phyloP scores from a whole-genome alignment of 345 rosid genomes.

The Ricinus communis region DNA sequence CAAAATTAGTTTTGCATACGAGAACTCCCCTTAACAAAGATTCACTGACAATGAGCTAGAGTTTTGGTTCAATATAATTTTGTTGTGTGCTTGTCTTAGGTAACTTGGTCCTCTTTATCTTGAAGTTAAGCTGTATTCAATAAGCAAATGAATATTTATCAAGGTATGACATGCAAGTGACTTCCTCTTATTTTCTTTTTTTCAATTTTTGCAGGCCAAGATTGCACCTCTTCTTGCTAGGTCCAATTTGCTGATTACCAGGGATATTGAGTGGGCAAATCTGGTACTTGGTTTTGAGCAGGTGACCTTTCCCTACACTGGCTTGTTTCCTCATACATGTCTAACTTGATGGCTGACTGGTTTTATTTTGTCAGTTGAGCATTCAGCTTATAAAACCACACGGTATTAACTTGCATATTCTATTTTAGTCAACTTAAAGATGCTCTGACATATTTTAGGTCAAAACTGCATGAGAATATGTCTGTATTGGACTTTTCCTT shows the following conservation, averaged over 20 bases:
- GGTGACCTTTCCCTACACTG: slow-evolving; percentile 36
- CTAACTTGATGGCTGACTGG: not conserved
- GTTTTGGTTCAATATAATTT: no score
- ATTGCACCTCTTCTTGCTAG: slow-evolving; percentile 90
- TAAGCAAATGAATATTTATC: not conserved
- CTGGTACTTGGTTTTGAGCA: slow-evolving; percentile 95
- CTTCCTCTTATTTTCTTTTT: slow-evolving; percentile 1
- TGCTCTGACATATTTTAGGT: no score
- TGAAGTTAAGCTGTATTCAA: not conserved
- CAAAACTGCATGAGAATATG: no score
- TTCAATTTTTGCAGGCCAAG: slow-evolving; percentile 40
- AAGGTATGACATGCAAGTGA: not conserved
- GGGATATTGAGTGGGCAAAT: slow-evolving; percentile 98
- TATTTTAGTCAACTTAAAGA: not conserved
- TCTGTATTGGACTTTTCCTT: no score
- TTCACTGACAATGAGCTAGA: no score
- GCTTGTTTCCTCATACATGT: not conserved
- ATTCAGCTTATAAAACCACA: not conserved
- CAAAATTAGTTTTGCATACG: no score
- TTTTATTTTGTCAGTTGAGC: not conserved
- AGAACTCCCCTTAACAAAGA: no score
- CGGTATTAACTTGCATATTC: not conserved
- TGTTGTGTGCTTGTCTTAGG: no score
- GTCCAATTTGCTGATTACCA: slow-evolving; percentile 88
- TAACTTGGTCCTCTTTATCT: not conserved